phyloP scores from a whole-genome alignment of 139 green algal genomes.

The Desmodesmus armatus region DNA sequence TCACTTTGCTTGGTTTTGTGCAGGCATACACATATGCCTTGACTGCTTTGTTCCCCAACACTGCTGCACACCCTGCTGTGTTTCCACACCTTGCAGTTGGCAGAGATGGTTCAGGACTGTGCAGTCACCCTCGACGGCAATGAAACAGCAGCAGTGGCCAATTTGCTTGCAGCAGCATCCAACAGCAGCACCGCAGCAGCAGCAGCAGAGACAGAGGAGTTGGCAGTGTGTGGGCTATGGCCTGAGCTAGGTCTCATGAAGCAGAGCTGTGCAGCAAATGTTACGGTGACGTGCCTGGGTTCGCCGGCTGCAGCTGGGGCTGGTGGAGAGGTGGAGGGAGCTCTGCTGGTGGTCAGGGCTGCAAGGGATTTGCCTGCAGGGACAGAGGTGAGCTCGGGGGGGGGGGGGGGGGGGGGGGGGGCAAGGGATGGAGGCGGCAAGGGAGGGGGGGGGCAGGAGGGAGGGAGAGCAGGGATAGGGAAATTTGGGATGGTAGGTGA shows the following conservation, averaged over 20 bases:
- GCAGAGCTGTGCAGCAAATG: slow-evolving; percentile 27
- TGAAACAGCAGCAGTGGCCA: slow-evolving; percentile 7
- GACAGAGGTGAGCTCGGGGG: slow-evolving; percentile 31
- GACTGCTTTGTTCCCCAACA: too few relatives aligned
- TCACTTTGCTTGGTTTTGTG: too few relatives aligned
- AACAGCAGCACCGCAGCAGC: slow-evolving; percentile 5
- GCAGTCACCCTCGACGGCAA: slow-evolving; percentile 7
- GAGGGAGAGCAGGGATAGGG: too few relatives aligned
- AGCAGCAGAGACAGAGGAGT: background rate
- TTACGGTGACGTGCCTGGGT: background rate
- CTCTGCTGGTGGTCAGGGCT: slow-evolving; percentile 9
- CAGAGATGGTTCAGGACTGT: slow-evolving; percentile 35
- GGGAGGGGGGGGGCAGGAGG: too few relatives aligned
- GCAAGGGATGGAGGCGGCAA: too few relatives aligned
- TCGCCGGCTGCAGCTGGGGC: too few relatives aligned
- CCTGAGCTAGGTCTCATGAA: slow-evolving; percentile 18
- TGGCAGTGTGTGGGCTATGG: slow-evolving; percentile 15
- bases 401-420: too few relatives aligned
- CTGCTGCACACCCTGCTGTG: too few relatives aligned
- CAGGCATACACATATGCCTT: too few relatives aligned
- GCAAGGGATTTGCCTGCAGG: slow-evolving; percentile 27
- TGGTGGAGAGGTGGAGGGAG: background rate
- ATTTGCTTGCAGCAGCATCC: background rate
- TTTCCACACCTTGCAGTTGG: too few relatives aligned
- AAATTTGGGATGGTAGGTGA: background rate